These are phyloP conservation scores for Iberis amara DNA, from an alignment of 441 rosid genomes.

Conservation along the genomic window DNA sequence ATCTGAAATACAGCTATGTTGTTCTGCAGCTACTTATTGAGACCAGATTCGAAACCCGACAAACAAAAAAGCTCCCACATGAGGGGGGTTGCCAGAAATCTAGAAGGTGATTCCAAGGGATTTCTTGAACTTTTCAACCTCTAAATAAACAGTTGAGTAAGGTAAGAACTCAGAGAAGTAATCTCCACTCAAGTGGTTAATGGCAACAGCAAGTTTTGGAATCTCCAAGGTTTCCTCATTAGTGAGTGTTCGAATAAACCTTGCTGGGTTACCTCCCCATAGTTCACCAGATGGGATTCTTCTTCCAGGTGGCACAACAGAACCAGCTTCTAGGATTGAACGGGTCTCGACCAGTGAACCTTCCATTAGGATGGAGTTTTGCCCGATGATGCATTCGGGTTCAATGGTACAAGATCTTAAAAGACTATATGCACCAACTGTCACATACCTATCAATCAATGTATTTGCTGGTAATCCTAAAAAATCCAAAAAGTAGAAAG, in stretches of 20 bases:
- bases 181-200: conserved; percentile 73
- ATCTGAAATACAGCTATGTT: conserved; percentile 23
- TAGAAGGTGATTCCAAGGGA: conserved; percentile 63
- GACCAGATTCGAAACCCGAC: conserved; percentile 18
- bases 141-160: conserved; percentile 80
- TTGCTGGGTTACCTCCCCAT: conserved; percentile 98
- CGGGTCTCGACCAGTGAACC: conserved; percentile 92
- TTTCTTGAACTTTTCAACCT: conserved; percentile 90
- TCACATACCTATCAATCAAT: conserved; percentile 78
- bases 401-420: conserved; percentile 88
- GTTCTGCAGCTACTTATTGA: conserved; percentile 61
- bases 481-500: conserved; percentile 2
- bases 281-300: conserved; percentile 94
- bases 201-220: conserved; percentile 91
- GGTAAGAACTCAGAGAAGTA: conserved; percentile 87
- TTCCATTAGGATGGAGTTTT: conserved; percentile 95
- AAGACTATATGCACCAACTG: conserved; percentile 81
- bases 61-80: conserved; percentile 6
- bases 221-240: conserved; percentile 91
- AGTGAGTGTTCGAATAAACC: conserved; percentile 72
- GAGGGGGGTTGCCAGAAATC: conserved; percentile 25
- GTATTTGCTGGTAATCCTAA: conserved; percentile 94
- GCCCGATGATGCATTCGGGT: conserved; percentile 97
- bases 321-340: conserved; percentile 95
- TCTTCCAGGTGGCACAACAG: conserved; percentile 93